Evolutionary conservation across 2,329 filamentous ascomycete genomes (phyloP), one percentile per base, ranked within the genome.

Genomic region (Fusarium coffeatum): DNA sequence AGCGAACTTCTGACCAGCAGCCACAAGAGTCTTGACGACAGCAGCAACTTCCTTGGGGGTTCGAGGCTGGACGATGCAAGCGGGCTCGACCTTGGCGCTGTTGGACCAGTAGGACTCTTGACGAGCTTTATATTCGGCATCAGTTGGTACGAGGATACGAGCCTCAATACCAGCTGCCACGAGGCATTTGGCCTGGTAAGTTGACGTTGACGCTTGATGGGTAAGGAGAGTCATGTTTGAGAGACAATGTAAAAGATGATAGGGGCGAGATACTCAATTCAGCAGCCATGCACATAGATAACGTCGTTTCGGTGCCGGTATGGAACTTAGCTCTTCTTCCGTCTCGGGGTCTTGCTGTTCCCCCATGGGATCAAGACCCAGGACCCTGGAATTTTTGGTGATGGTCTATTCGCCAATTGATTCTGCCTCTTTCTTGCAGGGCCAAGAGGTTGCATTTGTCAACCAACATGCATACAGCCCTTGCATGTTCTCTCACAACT

Each of bases 51-150:
- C 66, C 9, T 69, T 42, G 10, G 66, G 28, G 8, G 47, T 53
- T 10, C 23, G 66, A 41, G 66, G 66, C 25, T 66, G 66, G 3
- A 69, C 60, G 13, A 69, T 69, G 13, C 50, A 69, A 5, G 66
- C 55, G 5, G 66, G 66, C 4, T 69, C 61, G 47, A 69, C 43
- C 48, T 69, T 69, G 20, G 65, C 66, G 18, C 66, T 69, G 34
- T 62, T 69, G 41, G 66, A 69, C 65, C 65, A 69, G 53, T 71
- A 71, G 18, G 68, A 71, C 3, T 71, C 68, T 43, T 71, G 64
- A 41, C 68, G 68, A 28, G 49, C 59, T 4, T 30, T 47, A 23
- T 56, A 70, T 22, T 65, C 63, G 3, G 67, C 37, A 53, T 70
- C 63, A 2, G 34, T 42, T 2, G 59, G 63, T 13, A 37, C 30